Conservation (phyloP, 345 rosid genomes). For the Sonneratia caseolaris region DNA sequence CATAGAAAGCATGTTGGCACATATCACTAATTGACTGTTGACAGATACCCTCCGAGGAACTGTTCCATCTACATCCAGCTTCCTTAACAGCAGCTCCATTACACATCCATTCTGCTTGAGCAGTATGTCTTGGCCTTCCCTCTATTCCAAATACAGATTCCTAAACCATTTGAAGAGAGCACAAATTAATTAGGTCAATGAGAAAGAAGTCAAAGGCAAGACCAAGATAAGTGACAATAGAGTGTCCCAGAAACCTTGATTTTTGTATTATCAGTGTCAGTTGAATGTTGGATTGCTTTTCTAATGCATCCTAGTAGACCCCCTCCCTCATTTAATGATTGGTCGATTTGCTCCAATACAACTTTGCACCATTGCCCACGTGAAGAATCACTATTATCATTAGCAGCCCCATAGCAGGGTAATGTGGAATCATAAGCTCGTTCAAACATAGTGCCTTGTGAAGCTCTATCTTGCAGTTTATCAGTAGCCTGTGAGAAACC, state of each 20-base stretch:
- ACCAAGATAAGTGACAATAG: background rate
- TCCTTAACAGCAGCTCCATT: constrained; percentile 32
- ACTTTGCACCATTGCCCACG: constrained; percentile 28
- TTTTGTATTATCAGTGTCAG: constrained; percentile 11
- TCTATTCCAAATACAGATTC: constrained; percentile 27
- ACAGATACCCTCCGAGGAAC: constrained; percentile 22
- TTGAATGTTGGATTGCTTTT: constrained; percentile 30
- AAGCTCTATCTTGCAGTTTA: constrained; percentile 12
- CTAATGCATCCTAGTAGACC: constrained; percentile 39
- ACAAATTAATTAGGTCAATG: constrained; percentile 2
- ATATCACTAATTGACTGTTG: constrained; percentile 31
- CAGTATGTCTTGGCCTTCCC: constrained; percentile 16
- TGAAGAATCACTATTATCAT: constrained; percentile 18
- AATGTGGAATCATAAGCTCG: constrained; percentile 8
- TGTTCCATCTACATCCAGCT: constrained; percentile 27
- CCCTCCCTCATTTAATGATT: constrained; percentile 34
- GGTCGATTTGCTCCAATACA: constrained; percentile 36
- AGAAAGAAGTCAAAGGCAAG: background rate
- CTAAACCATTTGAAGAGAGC: constrained; percentile 26
- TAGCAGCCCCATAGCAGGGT: constrained; percentile 9
- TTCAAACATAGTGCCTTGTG: constrained; percentile 10
- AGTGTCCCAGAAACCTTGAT: constrained; percentile 28
- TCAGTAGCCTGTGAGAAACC: constrained; percentile 18
- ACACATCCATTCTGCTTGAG: constrained; percentile 14
- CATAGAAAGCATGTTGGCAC: constrained; percentile 56